These are phyloP conservation scores for Mallotus japonicus DNA, from an alignment of 441 rosid genomes.

Conservation along the genomic window DNA sequence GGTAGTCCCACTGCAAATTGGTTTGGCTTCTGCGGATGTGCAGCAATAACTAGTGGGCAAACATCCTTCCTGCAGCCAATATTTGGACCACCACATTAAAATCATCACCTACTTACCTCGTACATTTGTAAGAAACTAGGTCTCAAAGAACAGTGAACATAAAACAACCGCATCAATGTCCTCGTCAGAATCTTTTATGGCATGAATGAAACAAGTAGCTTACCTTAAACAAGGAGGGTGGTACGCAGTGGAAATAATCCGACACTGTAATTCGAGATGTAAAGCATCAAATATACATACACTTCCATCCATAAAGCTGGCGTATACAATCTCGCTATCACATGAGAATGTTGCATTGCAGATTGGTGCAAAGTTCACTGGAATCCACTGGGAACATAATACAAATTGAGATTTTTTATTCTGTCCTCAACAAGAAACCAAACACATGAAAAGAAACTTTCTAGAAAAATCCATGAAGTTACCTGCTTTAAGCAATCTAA, in stretches of 20 bases:
- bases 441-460: background rate
- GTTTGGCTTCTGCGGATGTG: conserved; percentile 52
- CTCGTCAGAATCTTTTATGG: background rate
- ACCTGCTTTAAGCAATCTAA: conserved; percentile 50
- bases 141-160: background rate
- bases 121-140: background rate
- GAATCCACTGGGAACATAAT: conserved; percentile 41
- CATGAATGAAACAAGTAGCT: conserved; percentile 1
- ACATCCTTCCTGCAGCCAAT: conserved; percentile 32
- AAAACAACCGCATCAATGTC: background rate
- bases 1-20: conserved; percentile 58
- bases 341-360: conserved; percentile 58
- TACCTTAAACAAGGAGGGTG: conserved; percentile 34
- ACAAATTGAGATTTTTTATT: background rate
- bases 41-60: conserved; percentile 43
- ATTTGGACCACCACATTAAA: background rate
- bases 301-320: conserved; percentile 48
- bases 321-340: conserved; percentile 49
- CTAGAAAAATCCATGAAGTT: background rate
- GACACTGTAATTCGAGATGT: conserved; percentile 38
- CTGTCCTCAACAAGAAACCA: background rate
- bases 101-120: background rate
- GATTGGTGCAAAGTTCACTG: conserved; percentile 34
- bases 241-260: conserved; percentile 37
- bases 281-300: conserved; percentile 42